phyloP scores from a whole-genome alignment of 1,139 yeast species.

The Candida mesenterica region DNA sequence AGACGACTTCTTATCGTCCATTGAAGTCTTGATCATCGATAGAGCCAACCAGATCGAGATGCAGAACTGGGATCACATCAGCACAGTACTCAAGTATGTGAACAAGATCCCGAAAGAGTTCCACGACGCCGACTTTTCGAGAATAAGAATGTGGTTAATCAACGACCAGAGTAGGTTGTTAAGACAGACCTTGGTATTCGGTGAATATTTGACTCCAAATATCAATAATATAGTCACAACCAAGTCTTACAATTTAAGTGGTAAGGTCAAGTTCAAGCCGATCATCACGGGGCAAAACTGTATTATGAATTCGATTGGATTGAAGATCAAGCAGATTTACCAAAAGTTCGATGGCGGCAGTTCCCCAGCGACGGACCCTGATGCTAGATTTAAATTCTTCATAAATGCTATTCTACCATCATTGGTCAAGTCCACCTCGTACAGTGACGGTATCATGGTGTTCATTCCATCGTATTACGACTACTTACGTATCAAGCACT shows the following conservation, averaged over 20 bases:
- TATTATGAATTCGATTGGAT: conserved; percentile 49
- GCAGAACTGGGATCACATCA: conserved; percentile 93
- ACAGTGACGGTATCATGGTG: conserved; percentile 72
- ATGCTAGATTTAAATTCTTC: conserved; percentile 76
- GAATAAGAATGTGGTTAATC: conserved; percentile 90
- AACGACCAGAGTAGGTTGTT: conserved; percentile 75
- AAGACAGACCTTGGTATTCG: conserved; percentile 75
- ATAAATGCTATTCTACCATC: conserved; percentile 72
- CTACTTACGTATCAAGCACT: conserved; percentile 72
- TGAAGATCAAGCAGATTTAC: conserved; percentile 70
- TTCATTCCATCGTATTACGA: conserved; percentile 88
- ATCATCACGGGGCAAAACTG: conserved; percentile 36
- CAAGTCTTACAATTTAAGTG: conserved; percentile 61
- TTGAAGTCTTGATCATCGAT: conserved; percentile 78
- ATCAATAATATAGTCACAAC: conserved; percentile 64
- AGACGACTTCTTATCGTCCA: conserved; percentile 79
- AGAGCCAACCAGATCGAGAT: conserved; percentile 83
- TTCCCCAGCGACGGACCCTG: conserved; percentile 67
- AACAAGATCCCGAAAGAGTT: conserved; percentile 75
- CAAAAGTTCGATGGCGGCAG: conserved; percentile 58
- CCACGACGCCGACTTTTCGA: conserved; percentile 85
- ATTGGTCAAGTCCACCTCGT: conserved; percentile 52
- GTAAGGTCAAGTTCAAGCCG: conserved; percentile 59
- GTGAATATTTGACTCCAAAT: conserved; percentile 77
- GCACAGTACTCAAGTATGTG: conserved; percentile 64